Percentiles rank a stretch among this genome's conserved stretches.
These are phyloP conservation scores for Filosporella fistucella DNA, from an alignment of 495 filamentous ascomycete species.

Conservation along the genomic window DNA sequence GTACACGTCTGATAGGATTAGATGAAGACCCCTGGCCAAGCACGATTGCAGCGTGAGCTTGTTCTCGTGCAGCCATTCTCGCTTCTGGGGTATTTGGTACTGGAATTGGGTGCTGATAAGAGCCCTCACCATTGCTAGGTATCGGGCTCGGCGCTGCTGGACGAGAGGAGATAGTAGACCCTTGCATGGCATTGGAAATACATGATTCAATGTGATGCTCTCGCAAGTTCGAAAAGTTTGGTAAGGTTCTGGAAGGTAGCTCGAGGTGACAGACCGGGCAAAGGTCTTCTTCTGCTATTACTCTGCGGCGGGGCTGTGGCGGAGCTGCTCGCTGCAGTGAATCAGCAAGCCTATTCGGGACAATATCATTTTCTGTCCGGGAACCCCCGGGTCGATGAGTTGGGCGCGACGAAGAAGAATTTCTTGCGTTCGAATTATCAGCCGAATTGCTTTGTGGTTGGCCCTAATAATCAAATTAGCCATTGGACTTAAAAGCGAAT, in stretches of 20 bases:
- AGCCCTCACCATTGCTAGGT: neutral
- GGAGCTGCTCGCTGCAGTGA: neutral
- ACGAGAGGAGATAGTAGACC: neutral
- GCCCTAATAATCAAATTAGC: too few species aligned
- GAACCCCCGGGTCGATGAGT: too few species aligned
- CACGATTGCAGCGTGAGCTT: conserved; percentile 14
- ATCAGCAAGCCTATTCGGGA: too few species aligned
- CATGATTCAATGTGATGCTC: conserved; percentile 76
- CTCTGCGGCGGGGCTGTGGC: conserved; percentile 6
- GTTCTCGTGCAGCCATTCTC: conserved; percentile 10
- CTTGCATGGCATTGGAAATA: conserved; percentile 37
- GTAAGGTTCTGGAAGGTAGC: conserved; percentile 60
- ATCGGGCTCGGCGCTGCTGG: neutral
- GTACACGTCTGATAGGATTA: conserved; percentile 29
- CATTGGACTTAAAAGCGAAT: too few species aligned
- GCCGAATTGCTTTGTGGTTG: too few species aligned
- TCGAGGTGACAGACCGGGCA: conserved; percentile 83
- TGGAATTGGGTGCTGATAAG: conserved; percentile 20
- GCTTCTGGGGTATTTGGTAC: conserved; percentile 15
- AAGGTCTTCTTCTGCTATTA: conserved; percentile 74
- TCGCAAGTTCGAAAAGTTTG: conserved; percentile 56
- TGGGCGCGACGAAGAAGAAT: neutral
- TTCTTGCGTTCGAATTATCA: too few species aligned
- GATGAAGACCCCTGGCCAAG: conserved; percentile 18
- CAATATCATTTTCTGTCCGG: too few species aligned